Percentiles rank a stretch among this genome's conserved stretches.
These are phyloP conservation scores for Laburnicola sp. DNA, from an alignment of 2,329 filamentous ascomycete genomes.

Conservation along the genomic window DNA sequence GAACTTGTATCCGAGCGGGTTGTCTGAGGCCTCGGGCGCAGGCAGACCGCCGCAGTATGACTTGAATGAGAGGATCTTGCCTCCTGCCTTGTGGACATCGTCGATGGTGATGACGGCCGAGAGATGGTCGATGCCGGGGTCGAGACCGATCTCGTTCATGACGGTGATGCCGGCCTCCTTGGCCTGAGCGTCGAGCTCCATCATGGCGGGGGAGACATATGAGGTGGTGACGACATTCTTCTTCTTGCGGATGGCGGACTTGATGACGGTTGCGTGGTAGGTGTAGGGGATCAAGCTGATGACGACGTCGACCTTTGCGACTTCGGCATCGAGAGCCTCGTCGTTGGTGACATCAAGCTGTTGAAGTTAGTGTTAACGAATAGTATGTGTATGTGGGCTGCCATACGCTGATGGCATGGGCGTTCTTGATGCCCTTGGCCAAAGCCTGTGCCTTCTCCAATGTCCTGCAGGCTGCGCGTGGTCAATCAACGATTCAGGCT, in stretches of 20 bases:
- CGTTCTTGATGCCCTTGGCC: constrained; percentile 68
- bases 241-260: constrained; percentile 89
- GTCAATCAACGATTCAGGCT: background rate
- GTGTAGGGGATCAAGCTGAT: constrained; percentile 77
- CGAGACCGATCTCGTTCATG: constrained; percentile 76
- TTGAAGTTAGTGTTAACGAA: constrained; percentile 14
- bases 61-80: constrained; percentile 80
- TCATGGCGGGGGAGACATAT: constrained; percentile 91
- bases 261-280: constrained; percentile 73
- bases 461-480: constrained; percentile 72
- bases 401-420: constrained; percentile 65
- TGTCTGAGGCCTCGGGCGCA: constrained; percentile 72
- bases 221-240: constrained; percentile 95
- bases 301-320: constrained; percentile 77
- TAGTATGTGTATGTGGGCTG: background rate
- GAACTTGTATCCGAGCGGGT: constrained; percentile 94
- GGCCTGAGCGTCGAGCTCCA: constrained; percentile 77
- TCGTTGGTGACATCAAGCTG: constrained; percentile 81
- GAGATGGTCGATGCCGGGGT: constrained; percentile 73
- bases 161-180: constrained; percentile 94
- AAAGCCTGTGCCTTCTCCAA: constrained; percentile 77
- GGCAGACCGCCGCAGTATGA: constrained; percentile 68
- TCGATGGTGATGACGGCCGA: constrained; percentile 87
- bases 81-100: constrained; percentile 82
- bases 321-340: constrained; percentile 75